These are phyloP conservation scores for Aaosphaeria pasadenensis DNA, from an alignment of 2,329 filamentous ascomycete species.

Conservation along the genomic window DNA sequence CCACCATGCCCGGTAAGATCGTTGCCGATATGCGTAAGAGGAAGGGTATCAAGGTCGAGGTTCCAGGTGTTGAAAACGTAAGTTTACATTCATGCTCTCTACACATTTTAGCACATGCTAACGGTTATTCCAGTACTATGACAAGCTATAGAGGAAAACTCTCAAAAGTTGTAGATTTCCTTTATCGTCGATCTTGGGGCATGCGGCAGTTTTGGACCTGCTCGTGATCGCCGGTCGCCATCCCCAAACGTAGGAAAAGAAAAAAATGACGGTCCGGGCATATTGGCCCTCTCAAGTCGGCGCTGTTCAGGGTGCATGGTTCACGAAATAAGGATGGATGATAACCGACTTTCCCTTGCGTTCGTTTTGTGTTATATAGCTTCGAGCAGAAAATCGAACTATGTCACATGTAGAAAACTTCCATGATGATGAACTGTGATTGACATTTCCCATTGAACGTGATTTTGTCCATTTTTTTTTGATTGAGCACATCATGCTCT, in stretches of 20 bases:
- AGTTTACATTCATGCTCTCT: conserved; percentile 46
- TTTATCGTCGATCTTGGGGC: conserved; percentile 32
- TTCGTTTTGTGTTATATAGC: conserved; percentile 32
- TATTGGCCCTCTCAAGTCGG: conserved; percentile 23
- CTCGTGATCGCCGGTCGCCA: conserved; percentile 30
- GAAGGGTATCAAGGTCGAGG: conserved; percentile 98
- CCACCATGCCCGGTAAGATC: conserved; percentile 77
- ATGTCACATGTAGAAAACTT: too few relatives aligned
- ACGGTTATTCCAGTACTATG: conserved; percentile 73
- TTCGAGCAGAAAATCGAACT: conserved; percentile 21
- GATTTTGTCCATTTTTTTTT: too few relatives aligned
- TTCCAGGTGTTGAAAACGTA: conserved; percentile 93
- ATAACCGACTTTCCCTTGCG: neutral
- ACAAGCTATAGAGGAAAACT: conserved; percentile 81
- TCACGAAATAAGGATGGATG: conserved; percentile 15
- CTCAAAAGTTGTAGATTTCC: conserved; percentile 44
- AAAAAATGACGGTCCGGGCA: conserved; percentile 39
- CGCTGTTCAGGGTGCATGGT: conserved; percentile 18
- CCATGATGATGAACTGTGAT: too few relatives aligned
- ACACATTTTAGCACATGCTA: conserved; percentile 36
- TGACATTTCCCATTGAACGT: too few relatives aligned
- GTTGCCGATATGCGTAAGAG: conserved; percentile 93
- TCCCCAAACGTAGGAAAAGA: conserved; percentile 28
- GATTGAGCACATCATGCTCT: too few relatives aligned
- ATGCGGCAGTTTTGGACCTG: conserved; percentile 33